Conservation (phyloP, 202 grass and related monocot species). For the Setaria italica region DNA sequence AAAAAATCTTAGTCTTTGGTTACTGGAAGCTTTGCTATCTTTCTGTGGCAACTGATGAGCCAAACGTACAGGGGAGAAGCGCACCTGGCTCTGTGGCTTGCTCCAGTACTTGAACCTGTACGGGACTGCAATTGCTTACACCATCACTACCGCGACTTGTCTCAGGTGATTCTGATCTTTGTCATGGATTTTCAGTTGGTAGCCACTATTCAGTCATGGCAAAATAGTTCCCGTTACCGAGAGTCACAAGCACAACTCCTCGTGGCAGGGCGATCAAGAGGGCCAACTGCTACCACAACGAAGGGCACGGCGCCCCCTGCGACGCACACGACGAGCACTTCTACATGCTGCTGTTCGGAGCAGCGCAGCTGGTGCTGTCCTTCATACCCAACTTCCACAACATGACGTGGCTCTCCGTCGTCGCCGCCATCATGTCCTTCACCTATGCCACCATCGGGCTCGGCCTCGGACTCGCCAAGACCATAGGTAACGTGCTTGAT, state of each 20-base stretch:
- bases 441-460: conserved; percentile 69
- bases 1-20: not conserved
- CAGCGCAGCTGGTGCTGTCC: conserved; percentile 60
- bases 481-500: conserved; percentile 38
- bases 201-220: not conserved
- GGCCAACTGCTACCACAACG: conserved; percentile 68
- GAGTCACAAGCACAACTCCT: not conserved
- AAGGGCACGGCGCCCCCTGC: conserved; percentile 61
- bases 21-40: not conserved
- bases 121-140: conserved; percentile 55
- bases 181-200: not conserved
- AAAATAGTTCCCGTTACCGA: not conserved
- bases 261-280: conserved; percentile 61
- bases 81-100: conserved; percentile 49
- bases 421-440: conserved; percentile 74
- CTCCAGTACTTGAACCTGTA: conserved; percentile 61
- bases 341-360: conserved; percentile 71
- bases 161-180: conserved; percentile 40
- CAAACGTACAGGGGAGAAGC: conserved; percentile 51
- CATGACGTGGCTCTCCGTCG: conserved; percentile 74
- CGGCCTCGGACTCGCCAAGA: conserved; percentile 65
- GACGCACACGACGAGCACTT: conserved; percentile 40
- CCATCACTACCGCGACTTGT: conserved; percentile 63
- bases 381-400: conserved; percentile 67
- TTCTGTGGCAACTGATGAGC: not conserved